These are phyloP conservation scores for Globisporangium alternatum DNA, from an alignment of 352 stramenopile genomes.

Conservation along the genomic window DNA sequence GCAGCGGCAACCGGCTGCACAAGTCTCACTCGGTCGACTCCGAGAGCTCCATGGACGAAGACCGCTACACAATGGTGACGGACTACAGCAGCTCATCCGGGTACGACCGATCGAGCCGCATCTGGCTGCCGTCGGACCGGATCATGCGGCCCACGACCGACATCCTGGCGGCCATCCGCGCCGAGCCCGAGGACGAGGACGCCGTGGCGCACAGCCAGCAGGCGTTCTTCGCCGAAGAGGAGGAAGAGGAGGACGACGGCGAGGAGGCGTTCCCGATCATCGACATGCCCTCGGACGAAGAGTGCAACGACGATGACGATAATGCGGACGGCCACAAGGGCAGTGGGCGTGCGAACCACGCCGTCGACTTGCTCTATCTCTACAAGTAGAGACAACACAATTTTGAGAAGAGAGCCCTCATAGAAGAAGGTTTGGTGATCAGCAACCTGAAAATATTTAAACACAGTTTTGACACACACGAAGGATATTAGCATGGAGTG, in stretches of 20 bases:
- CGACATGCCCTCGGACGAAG: constrained; percentile 14
- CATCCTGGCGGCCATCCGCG: constrained; percentile 11
- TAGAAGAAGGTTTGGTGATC: too few species aligned
- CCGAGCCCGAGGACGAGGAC: constrained; percentile 14
- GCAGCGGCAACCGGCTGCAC: neutral
- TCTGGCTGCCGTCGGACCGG: constrained; percentile 20
- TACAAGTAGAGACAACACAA: constrained; percentile 7
- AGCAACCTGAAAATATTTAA: neutral
- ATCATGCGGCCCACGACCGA: constrained; percentile 11
- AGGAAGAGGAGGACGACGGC: constrained; percentile 14
- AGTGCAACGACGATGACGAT: neutral
- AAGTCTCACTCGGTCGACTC: constrained; percentile 8
- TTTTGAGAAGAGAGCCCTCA: neutral
- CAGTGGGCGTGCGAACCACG: neutral
- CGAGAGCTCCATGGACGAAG: constrained; percentile 7
- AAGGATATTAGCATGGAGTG: neutral
- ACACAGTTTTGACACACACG: neutral
- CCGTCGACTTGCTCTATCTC: constrained; percentile 14
- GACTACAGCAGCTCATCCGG: constrained; percentile 7
- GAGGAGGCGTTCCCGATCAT: constrained; percentile 13
- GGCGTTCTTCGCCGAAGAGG: constrained; percentile 18
- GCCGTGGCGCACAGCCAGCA: neutral
- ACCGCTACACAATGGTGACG: constrained; percentile 13
- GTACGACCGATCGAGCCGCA: constrained; percentile 14
- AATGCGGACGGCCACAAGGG: neutral